These are phyloP conservation scores for Monosporozyma siamensis DNA, from an alignment of 805 yeast genomes.

Conservation along the genomic window DNA sequence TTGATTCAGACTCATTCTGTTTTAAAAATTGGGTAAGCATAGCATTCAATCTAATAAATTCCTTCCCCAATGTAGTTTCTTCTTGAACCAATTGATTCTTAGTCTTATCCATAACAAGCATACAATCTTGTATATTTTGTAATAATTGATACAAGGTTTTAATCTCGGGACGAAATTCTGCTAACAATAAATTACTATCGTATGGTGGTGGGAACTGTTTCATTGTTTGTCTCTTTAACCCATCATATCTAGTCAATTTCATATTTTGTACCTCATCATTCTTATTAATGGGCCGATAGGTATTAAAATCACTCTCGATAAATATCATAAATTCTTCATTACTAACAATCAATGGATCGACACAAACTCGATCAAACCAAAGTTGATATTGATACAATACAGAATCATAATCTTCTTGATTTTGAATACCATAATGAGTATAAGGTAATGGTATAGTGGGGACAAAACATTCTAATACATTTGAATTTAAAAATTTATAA, in stretches of 20 bases:
- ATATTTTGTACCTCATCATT: background rate
- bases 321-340: conserved; percentile 86
- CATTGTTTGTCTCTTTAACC: conserved; percentile 76
- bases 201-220: conserved; percentile 89
- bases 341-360: conserved; percentile 69
- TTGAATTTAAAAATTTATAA: conserved; percentile 66
- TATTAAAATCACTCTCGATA: conserved; percentile 63
- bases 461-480: conserved; percentile 86
- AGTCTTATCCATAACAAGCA: conserved; percentile 45
- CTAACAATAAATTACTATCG: conserved; percentile 73
- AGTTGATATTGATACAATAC: conserved; percentile 55
- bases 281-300: conserved; percentile 41
- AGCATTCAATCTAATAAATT: conserved; percentile 23
- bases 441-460: conserved; percentile 74
- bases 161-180: conserved; percentile 78
- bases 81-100: conserved; percentile 44
- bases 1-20: too few relatives aligned
- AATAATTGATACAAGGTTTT: conserved; percentile 60
- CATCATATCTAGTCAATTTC: conserved; percentile 32
- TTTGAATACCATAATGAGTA: conserved; percentile 74
- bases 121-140: conserved; percentile 41
- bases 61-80: conserved; percentile 43
- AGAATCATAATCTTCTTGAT: conserved; percentile 64
- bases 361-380: conserved; percentile 73
- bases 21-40: conserved; percentile 15